Percentiles rank a stretch among this genome's conserved stretches.
phyloP scores from a whole-genome alignment of 352 stramenopile species.

The Pythium scleroteichum region DNA sequence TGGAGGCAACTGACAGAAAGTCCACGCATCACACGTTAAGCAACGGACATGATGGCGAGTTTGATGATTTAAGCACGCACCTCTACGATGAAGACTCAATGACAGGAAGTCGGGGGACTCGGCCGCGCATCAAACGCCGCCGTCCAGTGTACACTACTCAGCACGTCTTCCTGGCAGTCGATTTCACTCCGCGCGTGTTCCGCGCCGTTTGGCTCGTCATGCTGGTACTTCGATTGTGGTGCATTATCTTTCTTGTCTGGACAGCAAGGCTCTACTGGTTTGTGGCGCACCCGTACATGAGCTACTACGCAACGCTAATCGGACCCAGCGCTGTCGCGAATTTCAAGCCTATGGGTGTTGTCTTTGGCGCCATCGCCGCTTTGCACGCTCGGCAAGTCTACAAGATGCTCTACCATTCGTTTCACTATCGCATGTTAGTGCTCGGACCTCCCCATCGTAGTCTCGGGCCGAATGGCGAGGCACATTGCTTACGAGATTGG shows the following conservation, averaged over 20 bases:
- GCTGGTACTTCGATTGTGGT: constrained; percentile 1
- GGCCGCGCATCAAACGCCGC: not conserved
- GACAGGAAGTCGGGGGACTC: not conserved
- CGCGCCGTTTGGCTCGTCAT: constrained; percentile 8
- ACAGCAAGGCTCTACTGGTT: constrained; percentile 27
- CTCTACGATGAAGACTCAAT: not conserved
- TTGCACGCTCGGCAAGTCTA: constrained; percentile 8
- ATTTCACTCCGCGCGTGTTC: not conserved
- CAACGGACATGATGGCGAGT: not conserved
- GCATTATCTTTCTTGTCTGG: constrained; percentile 15
- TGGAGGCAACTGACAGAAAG: not conserved
- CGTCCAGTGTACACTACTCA: constrained; percentile 11
- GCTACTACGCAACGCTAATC: constrained; percentile 28
- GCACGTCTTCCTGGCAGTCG: constrained; percentile 15
- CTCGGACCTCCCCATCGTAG: constrained; percentile 5
- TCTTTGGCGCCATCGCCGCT: constrained; percentile 9
- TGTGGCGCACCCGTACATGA: constrained; percentile 30
- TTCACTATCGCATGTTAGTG: constrained; percentile 14
- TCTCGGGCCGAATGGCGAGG: constrained; percentile 6
- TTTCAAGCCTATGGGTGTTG: constrained; percentile 19
- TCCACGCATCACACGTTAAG: not conserved
- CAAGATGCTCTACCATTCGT: constrained; percentile 20
- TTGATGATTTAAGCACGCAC: not conserved
- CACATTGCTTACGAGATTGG: constrained; percentile 13
- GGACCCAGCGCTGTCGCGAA: constrained; percentile 9